Base-by-base conservation (phyloP, 805 yeast genomes). In the Ogataea minuta region DNA sequence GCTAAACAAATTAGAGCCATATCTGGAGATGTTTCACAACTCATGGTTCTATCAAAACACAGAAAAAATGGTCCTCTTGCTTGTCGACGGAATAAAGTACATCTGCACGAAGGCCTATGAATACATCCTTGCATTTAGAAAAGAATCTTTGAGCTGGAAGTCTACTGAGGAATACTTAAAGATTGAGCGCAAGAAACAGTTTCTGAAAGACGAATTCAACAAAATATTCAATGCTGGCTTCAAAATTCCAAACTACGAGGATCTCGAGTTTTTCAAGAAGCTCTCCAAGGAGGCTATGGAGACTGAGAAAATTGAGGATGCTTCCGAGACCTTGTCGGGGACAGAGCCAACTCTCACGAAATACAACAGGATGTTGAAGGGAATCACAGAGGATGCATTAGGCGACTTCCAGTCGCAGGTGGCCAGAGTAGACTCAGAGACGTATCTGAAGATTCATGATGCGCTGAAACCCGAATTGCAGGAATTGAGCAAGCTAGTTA, bases 361-460 rank as follows among this genome's bases (percentile, higher is more conserved):
- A 36, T 63, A 57, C 42, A 48, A 54, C 23, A 43, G 30, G 24
- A 34, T 68, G 34, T 59, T 73, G 31, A 57, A 59, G 17, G 61
- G 55, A 12, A 68, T 71, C 23, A 61, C 67, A 21, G 48, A 56
- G 9, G 68, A 66, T 32, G 68, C 76, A 3, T 46, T 62, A 28
- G 53, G 50, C 10, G 65, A 68, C 34, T 71, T 72, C 40, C 60
- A 66, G 24, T 43, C 46, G 2, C 68, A 72, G 19, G 59, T 72
- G 9, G 45, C 50, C 4, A 48, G 50, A 4, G 36, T 67, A 6
- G 64, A 67, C 26, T 31, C 44, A 1, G 45, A 46, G 6, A 53
- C 58, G 17, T 43, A 66, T 11, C 45, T 46, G 4, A 45, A 53
- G 2, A 39, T 67, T 9, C 55, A 56, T 26, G 62, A 64, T 4